Conservation (phyloP, 495 filamentous ascomycete species). For the Neurospora sp. region DNA sequence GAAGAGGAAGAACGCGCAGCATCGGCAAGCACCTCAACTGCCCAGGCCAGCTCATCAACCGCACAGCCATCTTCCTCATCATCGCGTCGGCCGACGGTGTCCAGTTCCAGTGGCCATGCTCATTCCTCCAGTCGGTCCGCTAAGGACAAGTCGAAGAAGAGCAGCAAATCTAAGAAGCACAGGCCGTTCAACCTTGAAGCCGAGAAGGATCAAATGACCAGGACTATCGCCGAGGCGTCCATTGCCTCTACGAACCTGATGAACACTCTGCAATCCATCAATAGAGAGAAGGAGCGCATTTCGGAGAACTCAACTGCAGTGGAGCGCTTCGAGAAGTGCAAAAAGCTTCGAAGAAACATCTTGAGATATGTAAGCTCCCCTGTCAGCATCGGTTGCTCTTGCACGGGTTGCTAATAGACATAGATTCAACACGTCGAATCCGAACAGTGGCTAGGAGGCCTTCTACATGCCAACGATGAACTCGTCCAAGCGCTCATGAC, state of each 20-base stretch:
- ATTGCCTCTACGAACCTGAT: conserved; percentile 84
- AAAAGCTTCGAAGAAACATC: conserved; percentile 70
- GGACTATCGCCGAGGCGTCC: conserved; percentile 71
- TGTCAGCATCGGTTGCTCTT: no score
- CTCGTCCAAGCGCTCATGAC: conserved; percentile 88
- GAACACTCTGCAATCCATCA: conserved; percentile 84
- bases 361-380: conserved; percentile 51
- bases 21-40: not conserved
- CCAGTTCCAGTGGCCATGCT: conserved; percentile 14
- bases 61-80: conserved; percentile 13
- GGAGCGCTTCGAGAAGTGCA: conserved; percentile 75
- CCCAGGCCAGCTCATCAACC: conserved; percentile 1
- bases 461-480: conserved; percentile 76
- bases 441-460: conserved; percentile 68
- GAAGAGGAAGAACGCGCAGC: conserved; percentile 40
- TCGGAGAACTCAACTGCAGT: conserved; percentile 72
- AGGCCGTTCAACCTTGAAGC: conserved; percentile 72
- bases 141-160: conserved; percentile 38
- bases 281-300: conserved; percentile 78
- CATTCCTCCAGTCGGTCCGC: conserved; percentile 21
- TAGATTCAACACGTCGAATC: conserved; percentile 74
- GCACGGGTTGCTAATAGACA: not conserved
- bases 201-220: conserved; percentile 76
- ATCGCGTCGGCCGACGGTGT: conserved; percentile 18
- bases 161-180: conserved; percentile 43